Evolutionary conservation across 2,329 filamentous ascomycete species (phyloP), one percentile per base, ranked within the genome.

Genomic region (Didymella arachidicola): DNA sequence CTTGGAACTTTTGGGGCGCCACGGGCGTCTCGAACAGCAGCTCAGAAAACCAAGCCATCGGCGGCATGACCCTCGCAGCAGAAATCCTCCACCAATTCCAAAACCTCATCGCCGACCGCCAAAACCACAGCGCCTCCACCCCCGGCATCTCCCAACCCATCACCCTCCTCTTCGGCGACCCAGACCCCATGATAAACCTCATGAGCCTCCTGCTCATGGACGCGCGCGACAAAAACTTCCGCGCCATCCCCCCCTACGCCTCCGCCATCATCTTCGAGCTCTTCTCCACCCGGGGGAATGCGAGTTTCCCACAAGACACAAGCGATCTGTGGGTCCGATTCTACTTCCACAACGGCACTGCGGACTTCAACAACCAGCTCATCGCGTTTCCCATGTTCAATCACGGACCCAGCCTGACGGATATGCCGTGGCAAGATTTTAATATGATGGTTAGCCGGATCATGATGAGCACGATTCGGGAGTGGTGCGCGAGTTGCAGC

Each of bases 311-410:
- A 64, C 71, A 18, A 70, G 75, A 63, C 14, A 66, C 67, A 0
- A 69, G 75, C 3, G 77, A 86, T 22, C 78, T 88, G 39, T 84
- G 76, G 71, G 81, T 87, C 29, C 80, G 83, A 19, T 86, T 87
- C 69, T 76, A 81, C 56, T 82, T 84, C 73, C 83, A 82, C 64
- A 87, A 88, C 64, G 84, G 83, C 47, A 85, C 84, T 0, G 74
- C 77, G 25, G 54, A 82, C 81, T 7, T 72, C 22, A 68, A 70
- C 29, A 64, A 66, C 1, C 76, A 79, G 30, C 68, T 74, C 16
- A 49, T 55, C 7, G 61, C 78, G 0, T 86, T 83, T 60, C 79
- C 83, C 2, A 72, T 87, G 11, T 87, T 87, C 67, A 78, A 79
- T 43, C 73, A 78, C 53, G 79, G 79, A 1, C 81, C 80, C 1